These are phyloP conservation scores for Zasmidium cellare DNA, from an alignment of 2,329 filamentous ascomycete species.

Conservation along the genomic window DNA sequence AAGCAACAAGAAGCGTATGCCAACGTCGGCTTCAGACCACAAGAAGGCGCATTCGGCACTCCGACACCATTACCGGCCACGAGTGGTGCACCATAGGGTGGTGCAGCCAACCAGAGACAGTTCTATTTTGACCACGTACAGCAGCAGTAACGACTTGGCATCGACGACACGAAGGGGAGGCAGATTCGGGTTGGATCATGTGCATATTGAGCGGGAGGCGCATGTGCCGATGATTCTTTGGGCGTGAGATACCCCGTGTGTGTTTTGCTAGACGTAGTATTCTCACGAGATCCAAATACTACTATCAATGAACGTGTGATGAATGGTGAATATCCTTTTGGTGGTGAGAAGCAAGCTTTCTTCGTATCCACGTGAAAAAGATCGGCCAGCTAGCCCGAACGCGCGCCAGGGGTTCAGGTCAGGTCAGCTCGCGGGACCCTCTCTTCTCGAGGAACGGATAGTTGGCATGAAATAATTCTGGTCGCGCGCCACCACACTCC, in stretches of 20 bases:
- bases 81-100: not conserved
- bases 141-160: not conserved
- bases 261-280: not conserved
- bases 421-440: not conserved
- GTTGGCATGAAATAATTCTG: not conserved
- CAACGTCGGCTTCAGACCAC: constrained; percentile 25
- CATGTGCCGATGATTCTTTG: not conserved
- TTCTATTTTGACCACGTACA: not conserved
- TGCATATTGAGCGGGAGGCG: not conserved
- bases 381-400: not conserved
- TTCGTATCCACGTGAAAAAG: not conserved
- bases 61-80: constrained; percentile 4
- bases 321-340: not conserved
- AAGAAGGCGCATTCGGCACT: constrained; percentile 22
- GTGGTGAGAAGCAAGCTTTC: not conserved
- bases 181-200: not conserved
- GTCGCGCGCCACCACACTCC: constrained; percentile 2
- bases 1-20: constrained; percentile 24
- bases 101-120: not conserved
- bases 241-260: not conserved
- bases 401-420: not conserved
- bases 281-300: not conserved
- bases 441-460: not conserved
- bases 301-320: not conserved
- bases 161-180: not conserved